Percentiles rank a stretch among this genome's conserved stretches.
phyloP scores from a whole-genome alignment of 2,329 filamentous ascomycete species.

The Emergomyces pasteurianus region DNA sequence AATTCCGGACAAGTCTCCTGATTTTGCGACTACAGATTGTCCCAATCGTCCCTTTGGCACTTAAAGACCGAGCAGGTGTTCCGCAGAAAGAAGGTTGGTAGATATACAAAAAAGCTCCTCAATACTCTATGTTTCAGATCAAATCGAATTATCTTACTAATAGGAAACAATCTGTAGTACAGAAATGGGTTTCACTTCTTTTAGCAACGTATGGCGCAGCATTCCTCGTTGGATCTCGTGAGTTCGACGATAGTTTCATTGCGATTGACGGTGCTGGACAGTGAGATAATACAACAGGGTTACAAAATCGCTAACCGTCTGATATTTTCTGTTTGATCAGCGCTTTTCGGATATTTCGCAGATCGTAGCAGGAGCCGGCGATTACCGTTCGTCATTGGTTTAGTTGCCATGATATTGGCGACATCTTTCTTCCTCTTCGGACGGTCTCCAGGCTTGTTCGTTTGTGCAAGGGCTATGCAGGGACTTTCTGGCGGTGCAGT shows the following conservation, averaged over 20 bases:
- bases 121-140: neutral
- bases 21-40: neutral
- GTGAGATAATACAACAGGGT: neutral
- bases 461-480: slow-evolving; percentile 44
- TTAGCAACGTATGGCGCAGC: slow-evolving; percentile 6
- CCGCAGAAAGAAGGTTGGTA: neutral
- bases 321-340: slow-evolving; percentile 4
- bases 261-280: neutral
- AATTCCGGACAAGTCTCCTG: neutral
- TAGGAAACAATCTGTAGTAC: neutral
- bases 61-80: neutral
- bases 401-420: slow-evolving; percentile 40
- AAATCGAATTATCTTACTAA: neutral
- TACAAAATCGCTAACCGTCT: neutral
- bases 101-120: neutral
- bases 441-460: slow-evolving; percentile 34
- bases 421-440: slow-evolving; percentile 46
- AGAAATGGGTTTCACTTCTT: slow-evolving; percentile 9
- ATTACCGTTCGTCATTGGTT: slow-evolving; percentile 45
- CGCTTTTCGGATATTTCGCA: slow-evolving; percentile 32
- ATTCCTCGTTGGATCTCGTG: slow-evolving; percentile 7
- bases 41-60: slow-evolving; percentile 1
- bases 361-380: slow-evolving; percentile 42
- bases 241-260: neutral
- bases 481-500: slow-evolving; percentile 47